Base-by-base conservation (phyloP, 352 stramenopile genomes). In the Pythium utonaiense region DNA sequence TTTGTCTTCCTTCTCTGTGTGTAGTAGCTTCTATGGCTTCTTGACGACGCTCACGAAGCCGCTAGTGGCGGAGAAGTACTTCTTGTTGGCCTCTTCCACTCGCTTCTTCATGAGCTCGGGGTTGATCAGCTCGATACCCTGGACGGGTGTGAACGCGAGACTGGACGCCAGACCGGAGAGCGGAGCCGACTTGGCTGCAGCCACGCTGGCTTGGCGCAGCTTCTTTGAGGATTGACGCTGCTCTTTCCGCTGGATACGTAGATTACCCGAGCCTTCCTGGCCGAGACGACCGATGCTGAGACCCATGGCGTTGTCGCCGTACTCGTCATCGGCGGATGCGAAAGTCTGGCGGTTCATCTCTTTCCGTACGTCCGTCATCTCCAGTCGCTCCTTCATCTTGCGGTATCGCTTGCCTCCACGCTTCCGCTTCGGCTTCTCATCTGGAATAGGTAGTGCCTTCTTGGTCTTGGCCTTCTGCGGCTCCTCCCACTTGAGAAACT, bases 261-360 rank as follows among this genome's bases (percentile, higher is more conserved):
- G 74, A 36, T 83, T 88, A 13, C 93, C 93, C 22, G 83, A 93
- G 40, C 88, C 92, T 77, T 96, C 89, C 24, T 88, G 80, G 10
- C 88, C 91, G 14, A 99, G 75, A 8, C 97, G 87, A 16, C 96
- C 96, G 28, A 88, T 69, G 5, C 95, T 97, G 40, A 98, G 82
- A n/a, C 96, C 97, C 97, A 99, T 99, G 21, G 94, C 95, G 58
- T 98, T 98, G 71, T 99, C 97, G 13, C 96, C 96, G 66, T 99
- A 99, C 71, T 99, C 96, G 58, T 93, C 85, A 59, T 96, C 91
- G 48, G 90, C 80, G 19, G 92, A 87, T 7, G 82, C 95, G 59
- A 99, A 99, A 17, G 88, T 90, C 63, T 98, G 83, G 13, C 95
- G 96, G 57, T 99, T 99, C 41, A 97, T 85, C 77, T 98, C 88